Evolutionary conservation across 768 basidiomycete species (phyloP).

Genomic region (Boletus rufocinnamomeus): DNA sequence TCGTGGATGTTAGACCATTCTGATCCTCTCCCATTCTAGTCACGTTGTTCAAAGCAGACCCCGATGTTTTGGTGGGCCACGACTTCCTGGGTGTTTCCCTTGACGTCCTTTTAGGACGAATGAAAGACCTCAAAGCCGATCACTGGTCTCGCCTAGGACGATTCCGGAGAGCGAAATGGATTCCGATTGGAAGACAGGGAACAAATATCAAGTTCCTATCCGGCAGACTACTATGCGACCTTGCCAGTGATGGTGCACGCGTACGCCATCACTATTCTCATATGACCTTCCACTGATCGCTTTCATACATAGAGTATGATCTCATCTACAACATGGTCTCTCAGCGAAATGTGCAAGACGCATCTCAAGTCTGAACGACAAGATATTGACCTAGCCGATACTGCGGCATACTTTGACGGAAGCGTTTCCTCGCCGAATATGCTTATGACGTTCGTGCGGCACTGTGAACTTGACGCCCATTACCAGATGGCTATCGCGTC

Average conservation of each 20-base stretch:
- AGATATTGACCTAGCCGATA: slow-evolving; percentile 96
- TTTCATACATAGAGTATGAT: slow-evolving; percentile 78
- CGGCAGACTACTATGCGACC: slow-evolving; percentile 87
- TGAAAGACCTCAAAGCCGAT: slow-evolving; percentile 87
- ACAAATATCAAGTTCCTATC: slow-evolving; percentile 81
- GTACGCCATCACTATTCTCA: slow-evolving; percentile 43
- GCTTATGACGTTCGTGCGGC: slow-evolving; percentile 84
- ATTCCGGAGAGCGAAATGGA: slow-evolving; percentile 83
- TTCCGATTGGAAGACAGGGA: slow-evolving; percentile 77
- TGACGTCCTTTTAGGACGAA: slow-evolving; percentile 87
- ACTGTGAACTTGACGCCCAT: slow-evolving; percentile 95
- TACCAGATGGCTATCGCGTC: slow-evolving; percentile 96
- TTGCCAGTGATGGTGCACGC: slow-evolving; percentile 93
- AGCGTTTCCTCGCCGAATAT: slow-evolving; percentile 72
- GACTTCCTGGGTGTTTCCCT: slow-evolving; percentile 90
- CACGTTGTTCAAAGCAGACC: slow-evolving; percentile 82
- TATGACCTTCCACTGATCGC: background rate
- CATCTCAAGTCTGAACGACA: slow-evolving; percentile 85
- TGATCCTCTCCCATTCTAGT: slow-evolving; percentile 40
- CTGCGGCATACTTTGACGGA: slow-evolving; percentile 86
- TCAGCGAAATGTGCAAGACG: slow-evolving; percentile 94
- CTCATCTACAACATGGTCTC: slow-evolving; percentile 94
- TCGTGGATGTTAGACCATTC: background rate
- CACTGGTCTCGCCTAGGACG: slow-evolving; percentile 95
- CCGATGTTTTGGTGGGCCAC: slow-evolving; percentile 93